A percentile compares a stretch with the other conserved stretches of the same genome.
Evolutionary conservation across 352 stramenopile species (phyloP).

Genomic region (Phytopythium chamaehyphon): DNA sequence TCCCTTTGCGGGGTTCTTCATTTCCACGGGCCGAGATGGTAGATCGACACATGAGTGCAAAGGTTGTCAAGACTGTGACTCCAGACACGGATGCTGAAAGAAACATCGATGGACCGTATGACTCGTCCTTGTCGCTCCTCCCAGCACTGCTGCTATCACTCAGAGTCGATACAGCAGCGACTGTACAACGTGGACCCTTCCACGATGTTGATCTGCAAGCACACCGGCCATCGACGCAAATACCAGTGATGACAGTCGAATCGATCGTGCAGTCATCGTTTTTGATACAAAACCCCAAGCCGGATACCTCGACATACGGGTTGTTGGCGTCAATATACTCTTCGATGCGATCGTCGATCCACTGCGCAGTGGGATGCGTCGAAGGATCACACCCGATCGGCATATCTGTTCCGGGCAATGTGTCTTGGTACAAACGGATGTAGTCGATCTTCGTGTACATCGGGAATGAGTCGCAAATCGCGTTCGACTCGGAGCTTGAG

Average conservation of each 20-base stretch:
- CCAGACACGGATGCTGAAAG: constrained; percentile 17
- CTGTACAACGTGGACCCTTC: constrained; percentile 30
- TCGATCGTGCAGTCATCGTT: constrained; percentile 53
- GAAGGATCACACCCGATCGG: constrained; percentile 39
- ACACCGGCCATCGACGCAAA: constrained; percentile 24
- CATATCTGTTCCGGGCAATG: constrained; percentile 32
- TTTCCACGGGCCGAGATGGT: constrained; percentile 13
- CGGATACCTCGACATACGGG: constrained; percentile 29
- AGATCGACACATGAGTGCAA: constrained; percentile 17
- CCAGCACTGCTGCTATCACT: constrained; percentile 12
- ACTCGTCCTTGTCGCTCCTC: constrained; percentile 7
- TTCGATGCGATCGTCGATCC: constrained; percentile 54
- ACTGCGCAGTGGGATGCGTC: constrained; percentile 52
- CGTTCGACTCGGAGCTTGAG: constrained; percentile 20
- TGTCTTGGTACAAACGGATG: constrained; percentile 40
- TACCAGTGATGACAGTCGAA: constrained; percentile 23
- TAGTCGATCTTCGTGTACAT: constrained; percentile 79
- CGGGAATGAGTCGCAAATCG: constrained; percentile 56
- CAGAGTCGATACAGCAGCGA: background rate
- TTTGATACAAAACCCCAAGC: constrained; percentile 35
- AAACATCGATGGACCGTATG: constrained; percentile 25
- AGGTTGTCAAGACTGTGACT: constrained; percentile 20
- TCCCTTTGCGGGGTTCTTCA: constrained; percentile 8
- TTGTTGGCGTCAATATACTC: constrained; percentile 55
- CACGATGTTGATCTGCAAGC: constrained; percentile 21